Evolutionary conservation across 176 grass and related monocot species (phyloP).

Genomic region (Calamus simplicifolius): DNA sequence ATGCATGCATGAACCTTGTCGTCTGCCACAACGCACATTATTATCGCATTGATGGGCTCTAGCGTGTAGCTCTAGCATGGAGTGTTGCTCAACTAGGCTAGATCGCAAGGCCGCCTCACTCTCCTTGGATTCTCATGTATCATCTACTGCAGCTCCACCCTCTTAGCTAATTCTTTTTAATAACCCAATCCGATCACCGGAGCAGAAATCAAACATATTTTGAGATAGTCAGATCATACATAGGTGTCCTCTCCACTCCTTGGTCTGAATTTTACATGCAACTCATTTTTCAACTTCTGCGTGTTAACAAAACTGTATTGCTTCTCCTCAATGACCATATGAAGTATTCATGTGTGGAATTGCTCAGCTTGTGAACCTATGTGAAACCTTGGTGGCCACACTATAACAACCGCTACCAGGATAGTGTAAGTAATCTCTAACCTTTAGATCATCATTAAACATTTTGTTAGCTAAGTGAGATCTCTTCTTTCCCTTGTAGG

Average conservation of each 20-base stretch:
- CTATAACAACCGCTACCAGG: conserved; percentile 72
- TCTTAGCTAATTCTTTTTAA: conserved; percentile 16
- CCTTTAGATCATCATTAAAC: too few relatives aligned
- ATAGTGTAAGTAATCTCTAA: conserved; percentile 44
- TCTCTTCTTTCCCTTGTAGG: neutral
- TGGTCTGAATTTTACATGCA: too few relatives aligned
- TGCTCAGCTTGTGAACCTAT: conserved; percentile 65
- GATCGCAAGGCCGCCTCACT: conserved; percentile 14
- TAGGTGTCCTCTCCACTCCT: neutral
- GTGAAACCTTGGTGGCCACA: conserved; percentile 87
- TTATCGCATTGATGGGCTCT: conserved; percentile 24
- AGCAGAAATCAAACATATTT: conserved; percentile 11
- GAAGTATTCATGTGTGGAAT: too few relatives aligned
- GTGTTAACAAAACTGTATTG: too few relatives aligned
- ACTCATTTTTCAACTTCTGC: too few relatives aligned
- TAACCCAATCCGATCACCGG: conserved; percentile 14
- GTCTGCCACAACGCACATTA: conserved; percentile 20
- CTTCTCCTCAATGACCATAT: conserved; percentile 34
- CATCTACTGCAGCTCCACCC: conserved; percentile 1
- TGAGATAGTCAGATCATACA: conserved; percentile 7
- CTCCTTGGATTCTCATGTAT: conserved; percentile 1
- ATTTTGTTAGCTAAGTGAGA: too few relatives aligned
- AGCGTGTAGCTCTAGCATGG: conserved; percentile 25
- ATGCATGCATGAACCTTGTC: conserved; percentile 18
- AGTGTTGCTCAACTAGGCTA: conserved; percentile 23